Conservation (phyloP, 257 asterid genomes). For the Solanum virginianum region DNA sequence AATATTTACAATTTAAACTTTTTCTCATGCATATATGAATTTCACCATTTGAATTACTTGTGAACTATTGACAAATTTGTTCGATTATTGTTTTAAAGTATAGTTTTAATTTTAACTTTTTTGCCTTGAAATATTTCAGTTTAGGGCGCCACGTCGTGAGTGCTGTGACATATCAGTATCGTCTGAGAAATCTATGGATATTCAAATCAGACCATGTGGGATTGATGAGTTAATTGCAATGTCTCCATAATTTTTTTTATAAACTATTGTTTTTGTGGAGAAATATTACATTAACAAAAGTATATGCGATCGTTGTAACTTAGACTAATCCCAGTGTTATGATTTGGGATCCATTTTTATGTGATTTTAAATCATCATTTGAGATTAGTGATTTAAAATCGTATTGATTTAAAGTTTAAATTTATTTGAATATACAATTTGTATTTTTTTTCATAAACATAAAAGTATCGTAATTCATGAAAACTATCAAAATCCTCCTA, state of each 20-base stretch:
- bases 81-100: background rate
- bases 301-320: background rate
- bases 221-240: conserved; percentile 33
- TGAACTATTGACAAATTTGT: background rate
- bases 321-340: background rate
- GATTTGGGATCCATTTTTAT: background rate
- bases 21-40: background rate
- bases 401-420: background rate
- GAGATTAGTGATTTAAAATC: background rate
- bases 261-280: background rate
- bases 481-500: background rate
- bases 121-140: conserved; percentile 1
- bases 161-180: conserved; percentile 45
- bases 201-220: conserved; percentile 42
- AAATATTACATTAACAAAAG: background rate
- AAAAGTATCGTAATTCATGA: background rate
- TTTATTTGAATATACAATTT: background rate
- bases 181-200: conserved; percentile 20
- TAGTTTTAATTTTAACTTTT: background rate
- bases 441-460: background rate
- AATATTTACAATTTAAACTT: background rate
- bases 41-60: background rate
- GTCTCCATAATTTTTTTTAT: conserved; percentile 2
- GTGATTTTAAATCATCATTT: background rate
- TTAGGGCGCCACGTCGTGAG: conserved; percentile 43